Percentiles rank a stretch among this genome's conserved stretches.
phyloP scores from a whole-genome alignment of 257 asterid genomes.

The Plantago ovata region DNA sequence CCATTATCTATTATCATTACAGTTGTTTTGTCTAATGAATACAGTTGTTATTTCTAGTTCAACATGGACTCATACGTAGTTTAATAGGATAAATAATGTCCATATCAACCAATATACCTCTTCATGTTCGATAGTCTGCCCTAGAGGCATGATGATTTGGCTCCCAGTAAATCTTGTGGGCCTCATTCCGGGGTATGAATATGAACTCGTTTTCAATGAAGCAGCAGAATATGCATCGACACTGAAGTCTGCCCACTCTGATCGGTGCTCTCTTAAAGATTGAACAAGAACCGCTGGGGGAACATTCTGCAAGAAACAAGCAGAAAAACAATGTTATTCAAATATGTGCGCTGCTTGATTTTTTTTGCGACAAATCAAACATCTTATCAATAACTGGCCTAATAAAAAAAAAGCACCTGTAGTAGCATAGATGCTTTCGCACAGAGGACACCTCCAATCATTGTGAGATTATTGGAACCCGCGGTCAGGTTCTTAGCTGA shows the following conservation, averaged over 20 bases:
- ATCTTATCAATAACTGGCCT: background rate
- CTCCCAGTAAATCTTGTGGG: slow-evolving; percentile 91
- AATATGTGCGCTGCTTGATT: too few species aligned
- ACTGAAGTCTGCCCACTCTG: slow-evolving; percentile 98
- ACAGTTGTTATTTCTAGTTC: background rate
- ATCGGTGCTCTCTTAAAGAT: slow-evolving; percentile 92
- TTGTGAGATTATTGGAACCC: slow-evolving; percentile 41
- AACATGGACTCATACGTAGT: background rate
- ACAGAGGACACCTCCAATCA: slow-evolving; percentile 80
- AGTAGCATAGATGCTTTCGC: slow-evolving; percentile 98
- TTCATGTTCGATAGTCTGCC: slow-evolving; percentile 92
- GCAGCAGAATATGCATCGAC: slow-evolving; percentile 91
- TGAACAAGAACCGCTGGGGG: slow-evolving; percentile 90
- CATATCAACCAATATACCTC: slow-evolving; percentile 44
- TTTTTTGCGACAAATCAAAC: background rate
- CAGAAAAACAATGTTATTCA: background rate
- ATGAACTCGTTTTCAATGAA: slow-evolving; percentile 63
- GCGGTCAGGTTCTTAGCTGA: slow-evolving; percentile 50
- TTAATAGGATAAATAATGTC: background rate
- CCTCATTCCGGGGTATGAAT: slow-evolving; percentile 78
- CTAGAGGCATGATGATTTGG: slow-evolving; percentile 92
- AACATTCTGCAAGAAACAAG: slow-evolving; percentile 53
- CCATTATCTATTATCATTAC: too few species aligned
- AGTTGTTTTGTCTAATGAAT: background rate
- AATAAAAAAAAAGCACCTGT: slow-evolving; percentile 42